A percentile compares a stretch with the other conserved stretches of the same genome.
Conservation (phyloP, 139 green algal genomes). For the Gonium pectorale region DNA sequence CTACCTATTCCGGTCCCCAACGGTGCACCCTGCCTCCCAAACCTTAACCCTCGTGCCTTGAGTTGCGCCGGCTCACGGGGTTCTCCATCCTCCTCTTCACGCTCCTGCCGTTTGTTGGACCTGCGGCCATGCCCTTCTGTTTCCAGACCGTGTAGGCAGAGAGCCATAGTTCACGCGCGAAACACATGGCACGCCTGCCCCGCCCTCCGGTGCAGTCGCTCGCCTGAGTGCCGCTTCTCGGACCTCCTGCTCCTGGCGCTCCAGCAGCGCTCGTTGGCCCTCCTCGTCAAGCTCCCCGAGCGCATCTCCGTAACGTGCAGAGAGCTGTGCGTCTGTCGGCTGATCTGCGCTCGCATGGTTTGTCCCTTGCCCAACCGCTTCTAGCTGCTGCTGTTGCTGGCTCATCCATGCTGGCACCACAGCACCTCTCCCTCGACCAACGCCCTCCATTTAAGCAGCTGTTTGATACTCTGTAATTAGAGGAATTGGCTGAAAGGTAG, state of each 20-base stretch:
- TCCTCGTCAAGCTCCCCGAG: slow-evolving; percentile 28
- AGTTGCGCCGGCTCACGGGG: slow-evolving; percentile 1
- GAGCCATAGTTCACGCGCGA: no score
- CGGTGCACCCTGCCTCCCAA: no score
- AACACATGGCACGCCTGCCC: no score
- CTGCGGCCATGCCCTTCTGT: no score
- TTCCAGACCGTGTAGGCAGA: no score
- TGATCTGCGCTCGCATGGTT: not conserved
- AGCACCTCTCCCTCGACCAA: slow-evolving; percentile 10
- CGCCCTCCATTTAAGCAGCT: slow-evolving; percentile 15
- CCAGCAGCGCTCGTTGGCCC: slow-evolving; percentile 9
- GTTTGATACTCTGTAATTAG: no score
- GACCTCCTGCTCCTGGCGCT: slow-evolving; percentile 42
- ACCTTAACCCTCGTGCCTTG: no score
- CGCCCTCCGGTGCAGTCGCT: no score
- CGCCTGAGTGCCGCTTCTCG: slow-evolving; percentile 20
- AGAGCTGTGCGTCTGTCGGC: slow-evolving; percentile 15
- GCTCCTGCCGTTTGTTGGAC: slow-evolving; percentile 28
- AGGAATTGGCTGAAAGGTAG: no score
- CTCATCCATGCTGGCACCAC: slow-evolving; percentile 14
- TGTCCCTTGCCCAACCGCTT: not conserved
- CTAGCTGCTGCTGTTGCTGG: slow-evolving; percentile 22
- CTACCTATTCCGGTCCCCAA: no score
- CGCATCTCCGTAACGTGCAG: slow-evolving; percentile 11
- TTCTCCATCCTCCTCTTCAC: not conserved